phyloP scores from a whole-genome alignment of 1,284 basidiomycete genomes.

The Schizophyllum amplum region DNA sequence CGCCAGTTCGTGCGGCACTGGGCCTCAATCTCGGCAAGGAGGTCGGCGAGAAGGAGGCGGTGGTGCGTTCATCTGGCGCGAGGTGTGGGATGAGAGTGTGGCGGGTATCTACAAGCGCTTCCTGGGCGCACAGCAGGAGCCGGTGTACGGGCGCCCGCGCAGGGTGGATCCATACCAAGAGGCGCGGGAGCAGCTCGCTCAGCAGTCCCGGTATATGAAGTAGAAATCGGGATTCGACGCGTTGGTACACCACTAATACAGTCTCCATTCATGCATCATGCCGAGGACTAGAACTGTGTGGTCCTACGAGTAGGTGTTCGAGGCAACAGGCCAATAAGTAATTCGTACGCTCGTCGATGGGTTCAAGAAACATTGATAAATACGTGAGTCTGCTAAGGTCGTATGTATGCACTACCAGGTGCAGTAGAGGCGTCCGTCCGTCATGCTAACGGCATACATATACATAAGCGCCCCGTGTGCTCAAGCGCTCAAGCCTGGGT shows the following conservation, averaged over 20 bases:
- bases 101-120: constrained; percentile 59
- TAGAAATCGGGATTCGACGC: not conserved
- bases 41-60: constrained; percentile 34
- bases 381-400: too few species aligned
- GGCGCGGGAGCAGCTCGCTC: not conserved
- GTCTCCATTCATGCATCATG: not conserved
- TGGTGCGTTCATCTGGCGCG: constrained; percentile 80
- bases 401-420: too few species aligned
- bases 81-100: constrained; percentile 66
- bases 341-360: too few species aligned
- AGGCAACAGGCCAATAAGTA: too few species aligned
- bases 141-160: constrained; percentile 54
- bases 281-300: not conserved
- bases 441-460: too few species aligned
- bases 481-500: not conserved
- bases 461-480: too few species aligned
- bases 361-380: too few species aligned
- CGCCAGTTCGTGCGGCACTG: constrained; percentile 52
- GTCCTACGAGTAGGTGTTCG: too few species aligned
- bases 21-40: constrained; percentile 29
- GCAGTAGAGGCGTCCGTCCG: too few species aligned
- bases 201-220: not conserved
- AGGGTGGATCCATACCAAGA: not conserved
- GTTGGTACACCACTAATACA: not conserved
- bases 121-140: constrained; percentile 70